Base-by-base conservation (phyloP, 2,329 filamentous ascomycete genomes). In the Paracamarosporium sp. region DNA sequence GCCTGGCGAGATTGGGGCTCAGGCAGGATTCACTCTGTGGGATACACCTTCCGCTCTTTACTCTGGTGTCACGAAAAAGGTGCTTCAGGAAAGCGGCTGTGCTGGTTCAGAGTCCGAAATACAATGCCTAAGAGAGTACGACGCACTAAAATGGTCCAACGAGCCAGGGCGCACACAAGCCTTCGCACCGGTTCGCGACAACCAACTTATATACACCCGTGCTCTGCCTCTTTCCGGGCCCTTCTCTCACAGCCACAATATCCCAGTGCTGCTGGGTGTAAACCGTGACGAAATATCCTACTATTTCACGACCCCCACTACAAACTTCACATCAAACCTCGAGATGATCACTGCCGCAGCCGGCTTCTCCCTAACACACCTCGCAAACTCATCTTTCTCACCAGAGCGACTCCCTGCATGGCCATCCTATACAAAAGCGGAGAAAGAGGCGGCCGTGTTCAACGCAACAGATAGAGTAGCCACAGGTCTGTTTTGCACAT, bases 271-370 rank as follows among this genome's bases (percentile, higher is more conserved):
- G 61, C 69, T 74, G 5, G 78, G 78, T 60, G 64, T 69, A 41
- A 79, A 75, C 65, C 72, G 78, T 27, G 67, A 77, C 60, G 67
- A 80, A 74, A 61, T 74, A 62, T 58, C 71, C 61, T 69, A 74
- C 67, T 58, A 76, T 30, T 54, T 67, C 68, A 60, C 64, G 69
- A 47, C 59, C 5, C 31, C 28, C 15, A 44, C 55, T 4, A 41
- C 47, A 30, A 61, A 59, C 36, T 61, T 61, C 52, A 54, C 36
- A 13, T 22, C 20, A 12, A 55, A 40, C 25, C n/a, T 61, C 1
- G 36, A 8, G 13, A 3, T 13, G 4, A 15, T 48, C 22, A 17
- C 46, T 25, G 31, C 25, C 17, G 6, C 24, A 15, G 2, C 48
- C 6, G 22, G 20, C 4, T 12, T 50, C 24, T 3, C 15, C 24